Evolutionary conservation across 139 green algal species (phyloP).

Genomic region (Chlamydomonas applanata): DNA sequence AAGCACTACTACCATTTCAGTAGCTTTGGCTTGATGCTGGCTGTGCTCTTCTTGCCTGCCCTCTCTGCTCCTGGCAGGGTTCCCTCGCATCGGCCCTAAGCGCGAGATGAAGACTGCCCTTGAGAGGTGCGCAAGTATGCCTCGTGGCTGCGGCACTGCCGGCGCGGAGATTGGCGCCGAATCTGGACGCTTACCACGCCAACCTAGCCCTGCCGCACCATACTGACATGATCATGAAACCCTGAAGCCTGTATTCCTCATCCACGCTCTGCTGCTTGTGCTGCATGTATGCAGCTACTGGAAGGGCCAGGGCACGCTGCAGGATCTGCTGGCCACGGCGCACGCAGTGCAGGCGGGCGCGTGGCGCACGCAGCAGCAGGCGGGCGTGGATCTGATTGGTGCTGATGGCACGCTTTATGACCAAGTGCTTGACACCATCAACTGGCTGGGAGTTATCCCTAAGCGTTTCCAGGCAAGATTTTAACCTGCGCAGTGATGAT

Average conservation of each 20-base stretch:
- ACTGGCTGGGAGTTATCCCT: conserved; percentile 70
- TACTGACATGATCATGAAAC: too few species aligned
- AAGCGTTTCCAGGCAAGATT: conserved; percentile 61
- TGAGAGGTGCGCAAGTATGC: conserved; percentile 54
- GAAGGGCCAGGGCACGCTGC: conserved; percentile 42
- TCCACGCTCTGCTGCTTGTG: too few species aligned
- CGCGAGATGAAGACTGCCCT: conserved; percentile 86
- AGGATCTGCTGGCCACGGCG: conserved; percentile 42
- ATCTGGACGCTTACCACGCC: too few species aligned
- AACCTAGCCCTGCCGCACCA: too few species aligned
- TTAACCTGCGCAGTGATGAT: too few species aligned
- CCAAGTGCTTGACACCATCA: conserved; percentile 82
- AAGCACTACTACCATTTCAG: background rate
- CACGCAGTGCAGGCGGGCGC: conserved; percentile 40
- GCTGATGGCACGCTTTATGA: conserved; percentile 88
- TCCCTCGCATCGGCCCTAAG: conserved; percentile 72
- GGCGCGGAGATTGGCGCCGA: too few species aligned
- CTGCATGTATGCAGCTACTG: conserved; percentile 62
- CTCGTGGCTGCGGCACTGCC: too few species aligned
- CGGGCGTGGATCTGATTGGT: conserved; percentile 64
- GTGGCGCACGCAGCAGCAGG: too few species aligned
- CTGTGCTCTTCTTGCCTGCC: background rate
- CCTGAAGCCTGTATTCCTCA: too few species aligned
- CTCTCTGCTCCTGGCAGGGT: conserved; percentile 44
- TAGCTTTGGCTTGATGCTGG: background rate